Conservation (phyloP, 352 stramenopile species). For the Phytophthora hibernalis region DNA sequence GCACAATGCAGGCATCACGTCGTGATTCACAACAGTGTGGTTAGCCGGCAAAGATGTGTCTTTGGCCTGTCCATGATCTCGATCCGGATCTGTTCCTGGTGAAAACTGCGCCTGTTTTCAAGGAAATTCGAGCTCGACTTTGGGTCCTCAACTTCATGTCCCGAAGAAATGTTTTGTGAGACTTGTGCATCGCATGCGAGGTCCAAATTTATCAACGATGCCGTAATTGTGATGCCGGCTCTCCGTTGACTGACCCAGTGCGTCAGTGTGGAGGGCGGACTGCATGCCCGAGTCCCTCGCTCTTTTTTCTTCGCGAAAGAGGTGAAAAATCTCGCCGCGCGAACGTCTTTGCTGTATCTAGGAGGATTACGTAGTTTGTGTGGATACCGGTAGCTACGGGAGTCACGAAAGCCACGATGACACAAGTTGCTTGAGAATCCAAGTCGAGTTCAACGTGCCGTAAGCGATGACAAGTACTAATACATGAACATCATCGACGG, state of each 20-base stretch:
- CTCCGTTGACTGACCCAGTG: constrained; percentile 14
- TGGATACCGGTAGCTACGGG: too few relatives aligned
- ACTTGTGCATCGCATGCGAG: background rate
- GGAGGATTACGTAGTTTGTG: too few relatives aligned
- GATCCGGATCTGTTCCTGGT: constrained; percentile 28
- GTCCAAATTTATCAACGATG: constrained; percentile 12
- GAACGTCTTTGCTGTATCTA: background rate
- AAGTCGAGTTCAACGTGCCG: background rate
- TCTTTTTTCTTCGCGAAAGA: constrained; percentile 29
- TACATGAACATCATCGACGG: too few relatives aligned
- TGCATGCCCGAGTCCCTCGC: constrained; percentile 4
- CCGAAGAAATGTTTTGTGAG: constrained; percentile 22
- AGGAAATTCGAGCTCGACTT: constrained; percentile 26
- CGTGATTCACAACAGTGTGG: background rate
- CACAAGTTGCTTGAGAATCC: too few relatives aligned
- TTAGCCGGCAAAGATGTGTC: constrained; percentile 8
- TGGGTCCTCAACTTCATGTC: constrained; percentile 21
- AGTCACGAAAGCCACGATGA: background rate
- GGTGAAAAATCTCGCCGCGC: constrained; percentile 21
- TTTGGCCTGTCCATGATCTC: constrained; percentile 23
- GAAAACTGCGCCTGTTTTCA: constrained; percentile 33
- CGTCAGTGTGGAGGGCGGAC: constrained; percentile 7
- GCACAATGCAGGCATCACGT: constrained; percentile 15
- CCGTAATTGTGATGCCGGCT: constrained; percentile 14
- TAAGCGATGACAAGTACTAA: too few relatives aligned